These are phyloP conservation scores for Pyrenochaeta sp. DNA, from an alignment of 2,329 filamentous ascomycete genomes.

Conservation along the genomic window DNA sequence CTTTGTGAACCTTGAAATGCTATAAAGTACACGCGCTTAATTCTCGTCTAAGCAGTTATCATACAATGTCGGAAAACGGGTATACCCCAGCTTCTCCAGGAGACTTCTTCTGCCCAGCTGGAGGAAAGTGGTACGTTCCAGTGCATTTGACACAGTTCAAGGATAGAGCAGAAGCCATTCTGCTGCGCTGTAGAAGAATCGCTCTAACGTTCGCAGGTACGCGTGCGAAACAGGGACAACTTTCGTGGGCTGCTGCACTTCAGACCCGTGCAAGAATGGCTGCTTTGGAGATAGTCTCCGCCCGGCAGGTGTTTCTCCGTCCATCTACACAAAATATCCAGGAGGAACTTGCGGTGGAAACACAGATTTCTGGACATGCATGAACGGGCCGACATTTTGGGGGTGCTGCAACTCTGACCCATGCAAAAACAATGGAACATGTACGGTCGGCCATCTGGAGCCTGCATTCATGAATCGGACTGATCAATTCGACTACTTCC, in stretches of 20 bases:
- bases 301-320: too few relatives aligned
- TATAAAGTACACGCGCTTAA: too few relatives aligned
- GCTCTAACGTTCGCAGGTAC: conserved; percentile 5
- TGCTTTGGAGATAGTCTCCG: conserved; percentile 25
- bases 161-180: too few relatives aligned
- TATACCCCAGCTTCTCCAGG: conserved; percentile 17
- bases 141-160: too few relatives aligned
- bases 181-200: too few relatives aligned
- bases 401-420: conserved; percentile 49
- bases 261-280: conserved; percentile 44
- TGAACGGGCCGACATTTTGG: conserved; percentile 45
- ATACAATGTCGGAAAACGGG: too few relatives aligned
- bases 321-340: too few relatives aligned
- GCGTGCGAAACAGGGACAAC: conserved; percentile 24
- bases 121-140: conserved; percentile 18
- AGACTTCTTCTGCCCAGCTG: conserved; percentile 22
- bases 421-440: conserved; percentile 38
- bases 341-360: too few relatives aligned
- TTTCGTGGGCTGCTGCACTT: conserved; percentile 50
- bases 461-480: conserved; percentile 23
- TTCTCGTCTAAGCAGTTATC: too few relatives aligned
- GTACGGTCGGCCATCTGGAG: conserved; percentile 32
- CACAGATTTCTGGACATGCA: conserved; percentile 30
- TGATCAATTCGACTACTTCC: conserved; percentile 21
- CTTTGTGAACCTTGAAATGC: too few relatives aligned